A percentile compares a stretch with the other conserved stretches of the same genome.
phyloP scores from a whole-genome alignment of 2,329 filamentous ascomycete species.

The Chrysosporium keratinophilum region DNA sequence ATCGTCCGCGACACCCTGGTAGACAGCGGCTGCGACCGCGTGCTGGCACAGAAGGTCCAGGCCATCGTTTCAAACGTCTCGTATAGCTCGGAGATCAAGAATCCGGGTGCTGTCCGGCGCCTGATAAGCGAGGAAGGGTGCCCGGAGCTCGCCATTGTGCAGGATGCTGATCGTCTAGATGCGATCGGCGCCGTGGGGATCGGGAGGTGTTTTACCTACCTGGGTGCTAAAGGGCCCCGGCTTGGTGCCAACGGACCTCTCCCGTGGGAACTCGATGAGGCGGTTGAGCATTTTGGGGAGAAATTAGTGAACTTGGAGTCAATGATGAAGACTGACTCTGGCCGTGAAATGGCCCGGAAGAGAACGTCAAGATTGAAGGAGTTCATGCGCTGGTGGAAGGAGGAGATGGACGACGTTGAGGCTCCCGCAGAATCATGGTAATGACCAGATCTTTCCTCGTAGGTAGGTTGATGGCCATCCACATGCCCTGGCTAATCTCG shows the following conservation, averaged over 20 bases:
- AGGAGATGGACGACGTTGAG: conserved; percentile 30
- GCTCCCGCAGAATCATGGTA: not conserved
- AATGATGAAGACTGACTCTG: conserved; percentile 54
- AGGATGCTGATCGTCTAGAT: conserved; percentile 89
- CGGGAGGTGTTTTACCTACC: conserved; percentile 65
- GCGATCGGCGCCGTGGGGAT: conserved; percentile 80
- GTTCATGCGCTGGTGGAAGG: conserved; percentile 47
- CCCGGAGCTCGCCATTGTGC: conserved; percentile 73
- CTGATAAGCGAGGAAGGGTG: conserved; percentile 47
- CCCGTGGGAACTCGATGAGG: conserved; percentile 47
- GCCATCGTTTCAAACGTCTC: conserved; percentile 65
- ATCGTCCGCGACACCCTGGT: conserved; percentile 25
- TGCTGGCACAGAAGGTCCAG: conserved; percentile 44
- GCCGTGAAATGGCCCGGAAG: conserved; percentile 40
- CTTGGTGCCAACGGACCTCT: not conserved
- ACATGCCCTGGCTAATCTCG: not conserved
- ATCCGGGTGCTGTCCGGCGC: conserved; percentile 49
- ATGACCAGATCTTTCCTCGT: conserved; percentile 18
- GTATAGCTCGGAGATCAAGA: conserved; percentile 61
- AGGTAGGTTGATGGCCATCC: not conserved
- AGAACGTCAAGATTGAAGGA: conserved; percentile 40
- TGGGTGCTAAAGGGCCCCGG: conserved; percentile 47
- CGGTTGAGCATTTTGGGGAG: conserved; percentile 64
- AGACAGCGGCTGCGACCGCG: conserved; percentile 1
- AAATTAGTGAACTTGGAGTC: conserved; percentile 58